Evolutionary conservation across 805 yeast genomes (phyloP).

Genomic region (Zygosaccharomyces siamensis): DNA sequence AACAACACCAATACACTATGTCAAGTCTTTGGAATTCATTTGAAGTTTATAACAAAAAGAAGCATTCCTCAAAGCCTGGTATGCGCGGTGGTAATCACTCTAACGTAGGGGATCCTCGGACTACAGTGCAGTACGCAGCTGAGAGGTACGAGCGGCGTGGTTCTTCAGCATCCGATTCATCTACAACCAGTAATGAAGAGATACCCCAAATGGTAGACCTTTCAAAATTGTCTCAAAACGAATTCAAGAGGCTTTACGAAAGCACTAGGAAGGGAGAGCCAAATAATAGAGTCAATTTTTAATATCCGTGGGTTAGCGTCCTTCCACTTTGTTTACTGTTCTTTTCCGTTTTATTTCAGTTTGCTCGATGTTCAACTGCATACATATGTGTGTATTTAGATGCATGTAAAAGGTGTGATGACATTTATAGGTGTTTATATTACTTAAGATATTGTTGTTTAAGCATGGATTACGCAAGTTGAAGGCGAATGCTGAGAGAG

Average conservation of each 20-base stretch:
- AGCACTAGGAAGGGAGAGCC: conserved; percentile 27
- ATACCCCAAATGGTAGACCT: conserved; percentile 18
- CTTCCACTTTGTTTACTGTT: not conserved
- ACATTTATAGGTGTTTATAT: no score
- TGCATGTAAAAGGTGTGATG: no score
- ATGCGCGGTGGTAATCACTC: conserved; percentile 20
- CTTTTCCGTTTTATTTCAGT: not conserved
- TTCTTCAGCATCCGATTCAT: conserved; percentile 9
- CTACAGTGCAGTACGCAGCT: conserved; percentile 20
- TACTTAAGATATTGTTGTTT: no score
- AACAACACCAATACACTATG: conserved; percentile 1
- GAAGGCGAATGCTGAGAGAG: no score
- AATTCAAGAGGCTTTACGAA: conserved; percentile 23
- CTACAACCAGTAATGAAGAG: conserved; percentile 4
- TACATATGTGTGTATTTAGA: no score
- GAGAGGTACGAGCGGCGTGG: conserved; percentile 18
- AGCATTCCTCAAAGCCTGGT: conserved; percentile 25
- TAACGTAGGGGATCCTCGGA: conserved; percentile 20
- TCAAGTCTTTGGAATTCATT: conserved; percentile 32
- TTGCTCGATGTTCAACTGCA: no score
- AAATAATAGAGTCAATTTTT: conserved; percentile 24
- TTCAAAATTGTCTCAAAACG: conserved; percentile 21
- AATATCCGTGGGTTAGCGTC: not conserved
- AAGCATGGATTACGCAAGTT: no score
- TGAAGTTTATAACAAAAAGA: conserved; percentile 31